Evolutionary conservation across 768 basidiomycete genomes (phyloP), one percentile per base, ranked within the genome.

Genomic region (Suillus clintonianus): DNA sequence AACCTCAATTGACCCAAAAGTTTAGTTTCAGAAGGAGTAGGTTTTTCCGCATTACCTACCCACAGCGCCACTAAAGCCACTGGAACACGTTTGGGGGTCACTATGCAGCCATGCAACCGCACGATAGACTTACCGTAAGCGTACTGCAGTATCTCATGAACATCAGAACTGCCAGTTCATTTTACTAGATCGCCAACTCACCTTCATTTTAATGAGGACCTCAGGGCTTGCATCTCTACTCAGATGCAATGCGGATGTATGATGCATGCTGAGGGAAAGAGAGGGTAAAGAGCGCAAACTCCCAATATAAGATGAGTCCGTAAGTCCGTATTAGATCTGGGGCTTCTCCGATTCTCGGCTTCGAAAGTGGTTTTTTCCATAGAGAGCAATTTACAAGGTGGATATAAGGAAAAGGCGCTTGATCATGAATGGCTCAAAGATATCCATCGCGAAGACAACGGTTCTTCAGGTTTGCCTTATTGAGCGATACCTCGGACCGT

Each of bases 361-460:
- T 56, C 55, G 17, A 56, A 53, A 53, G 30, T n/a, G 19, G 32
- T 34, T 13, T 34, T 34, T 34, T 0, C 51, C 19, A 53, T 15
- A 45, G 43, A 45, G 2, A n/a, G 43, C 4, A 45, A n/a, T 48
- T 48, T 27, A 50, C 48, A 27, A 8, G 6, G 51, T 32, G 30
- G 51, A 32, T 19, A 19, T 19, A 53, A 32, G 17, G 30, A 3
- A 50, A 53, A 53, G 48, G 48, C 48, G 27, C 14, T 15, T 48
- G 14, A 27, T n/a, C 43, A 37, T 7, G 22, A 47, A 27, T 42
- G 41, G 41, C 39, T 39, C 39, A 39, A 34, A 39, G 2, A 48
- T 24, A 15, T 27, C 15, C 24, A 57, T 57, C 56, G 56, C 56
- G 56, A 57, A 57, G 56, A 57, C 56, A 41, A 57, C 56, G 55